These are phyloP conservation scores for Puccinia horiana DNA, from an alignment of 1,284 basidiomycete species.

Conservation along the genomic window DNA sequence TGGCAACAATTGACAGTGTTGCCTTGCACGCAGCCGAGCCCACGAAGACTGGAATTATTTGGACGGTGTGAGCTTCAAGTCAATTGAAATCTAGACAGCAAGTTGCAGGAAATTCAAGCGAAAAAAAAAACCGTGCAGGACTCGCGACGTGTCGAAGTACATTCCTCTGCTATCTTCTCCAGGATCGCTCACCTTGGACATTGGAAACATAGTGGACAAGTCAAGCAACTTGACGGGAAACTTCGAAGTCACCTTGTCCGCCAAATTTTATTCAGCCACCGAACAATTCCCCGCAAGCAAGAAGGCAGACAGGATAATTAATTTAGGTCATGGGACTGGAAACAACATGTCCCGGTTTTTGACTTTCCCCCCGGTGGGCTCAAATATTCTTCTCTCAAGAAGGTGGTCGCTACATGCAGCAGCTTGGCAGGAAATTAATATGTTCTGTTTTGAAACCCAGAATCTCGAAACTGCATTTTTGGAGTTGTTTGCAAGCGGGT, in stretches of 20 bases:
- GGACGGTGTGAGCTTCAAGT: constrained; percentile 36
- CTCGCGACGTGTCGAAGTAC: constrained; percentile 39
- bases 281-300: constrained; percentile 2
- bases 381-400: not conserved
- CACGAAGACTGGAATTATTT: constrained; percentile 35
- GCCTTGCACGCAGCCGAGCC: constrained; percentile 37
- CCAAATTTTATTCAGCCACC: constrained; percentile 36
- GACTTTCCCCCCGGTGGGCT: constrained; percentile 31
- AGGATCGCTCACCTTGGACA: not conserved
- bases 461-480: constrained; percentile 41
- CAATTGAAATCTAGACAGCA: not conserved
- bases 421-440: not conserved
- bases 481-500: constrained; percentile 43
- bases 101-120: not conserved
- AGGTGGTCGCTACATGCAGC: not conserved
- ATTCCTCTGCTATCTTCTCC: constrained; percentile 31
- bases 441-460: not conserved
- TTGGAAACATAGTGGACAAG: constrained; percentile 33
- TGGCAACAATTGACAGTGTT: not conserved
- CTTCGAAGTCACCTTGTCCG: constrained; percentile 44
- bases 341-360: constrained; percentile 7
- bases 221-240: constrained; percentile 9
- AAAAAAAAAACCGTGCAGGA: not conserved
- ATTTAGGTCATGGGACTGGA: constrained; percentile 14
- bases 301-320: constrained; percentile 30